phyloP scores from a whole-genome alignment of 1,284 basidiomycete genomes.

The Cystobasidium pallidum region DNA sequence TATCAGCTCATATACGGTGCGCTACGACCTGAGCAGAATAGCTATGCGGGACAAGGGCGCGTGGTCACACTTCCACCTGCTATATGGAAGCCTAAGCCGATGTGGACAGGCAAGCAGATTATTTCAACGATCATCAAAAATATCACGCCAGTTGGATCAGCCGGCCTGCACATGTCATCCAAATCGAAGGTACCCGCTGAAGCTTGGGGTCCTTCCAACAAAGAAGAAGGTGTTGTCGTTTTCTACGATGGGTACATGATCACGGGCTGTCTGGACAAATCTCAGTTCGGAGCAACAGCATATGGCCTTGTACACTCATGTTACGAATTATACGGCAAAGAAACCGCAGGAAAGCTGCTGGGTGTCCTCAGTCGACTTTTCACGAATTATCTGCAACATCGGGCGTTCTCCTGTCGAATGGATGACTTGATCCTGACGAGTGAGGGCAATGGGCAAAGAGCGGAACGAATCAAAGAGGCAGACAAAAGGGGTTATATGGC shows the following conservation, averaged over 20 bases:
- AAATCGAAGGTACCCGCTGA: conserved; percentile 82
- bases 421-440: conserved; percentile 91
- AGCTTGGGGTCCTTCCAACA: conserved; percentile 68
- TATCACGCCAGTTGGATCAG: conserved; percentile 78
- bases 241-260: conserved; percentile 93
- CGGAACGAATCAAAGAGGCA: conserved; percentile 70
- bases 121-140: conserved; percentile 91
- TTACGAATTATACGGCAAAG: conserved; percentile 96
- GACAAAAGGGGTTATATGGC: conserved; percentile 78
- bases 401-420: conserved; percentile 98
- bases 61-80: conserved; percentile 85
- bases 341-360: conserved; percentile 84
- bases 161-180: conserved; percentile 82
- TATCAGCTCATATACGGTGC: conserved; percentile 96
- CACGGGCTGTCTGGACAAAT: conserved; percentile 92
- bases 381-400: conserved; percentile 95
- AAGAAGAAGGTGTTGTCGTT: conserved; percentile 78
- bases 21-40: conserved; percentile 82
- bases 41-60: conserved; percentile 65
- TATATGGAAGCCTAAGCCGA: conserved; percentile 83
- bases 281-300: conserved; percentile 93
- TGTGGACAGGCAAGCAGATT: conserved; percentile 99
- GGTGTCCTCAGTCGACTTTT: conserved; percentile 91
- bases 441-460: conserved; percentile 74
- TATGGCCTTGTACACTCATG: conserved; percentile 97